Base-by-base conservation (phyloP, 2,329 filamentous ascomycete species). In the Beauveria asiatica region DNA sequence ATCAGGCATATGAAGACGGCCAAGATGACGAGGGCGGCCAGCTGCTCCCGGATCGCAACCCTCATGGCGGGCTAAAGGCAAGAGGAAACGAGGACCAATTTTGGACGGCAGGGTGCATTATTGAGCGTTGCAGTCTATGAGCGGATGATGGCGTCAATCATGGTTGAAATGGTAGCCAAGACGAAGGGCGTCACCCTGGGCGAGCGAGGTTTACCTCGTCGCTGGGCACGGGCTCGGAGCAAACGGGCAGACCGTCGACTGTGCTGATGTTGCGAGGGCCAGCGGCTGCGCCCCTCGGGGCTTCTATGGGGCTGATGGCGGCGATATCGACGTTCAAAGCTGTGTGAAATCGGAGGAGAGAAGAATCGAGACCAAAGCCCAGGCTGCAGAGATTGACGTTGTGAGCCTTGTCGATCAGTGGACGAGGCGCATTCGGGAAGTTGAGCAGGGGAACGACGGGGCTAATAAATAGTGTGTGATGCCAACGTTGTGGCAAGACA, bases 11-110 rank as follows among this genome's bases (percentile, higher is more conserved):
- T 76, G 60, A 95, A 81, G 56, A 90, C 86, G 62, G 88, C 84
- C 63, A 91, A 69, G 65, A 95, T 78, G 69, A 96, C 90, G 65
- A 96, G 80, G 72, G 86, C 80, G 65, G 85, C 90, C 67, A 97
- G 81, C 82, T 97, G 92, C 76, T 92, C 87, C 65, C 91, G 84
- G 69, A 96, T 96, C 61, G 89, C 88, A 72, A 96, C 84, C 73
- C 91, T 86, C 90, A 96, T 93, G 64, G 62, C 70, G 63, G 58
- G 45, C 42, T n/a, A 25, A 37, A 6, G 23, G 51, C 23, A 23
- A 45, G 16, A 33, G 42, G 45, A 23, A 46, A 17, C 19, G 44
- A 39, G 33, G 9, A n/a, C 25, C 58, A 42, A 39, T 37, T 17
- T 21, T 33, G 27, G 30, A 44, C 41, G 25, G 19, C 51, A 48